Conservation (phyloP, 352 stramenopile species). For the Phytophthora hybrid region DNA sequence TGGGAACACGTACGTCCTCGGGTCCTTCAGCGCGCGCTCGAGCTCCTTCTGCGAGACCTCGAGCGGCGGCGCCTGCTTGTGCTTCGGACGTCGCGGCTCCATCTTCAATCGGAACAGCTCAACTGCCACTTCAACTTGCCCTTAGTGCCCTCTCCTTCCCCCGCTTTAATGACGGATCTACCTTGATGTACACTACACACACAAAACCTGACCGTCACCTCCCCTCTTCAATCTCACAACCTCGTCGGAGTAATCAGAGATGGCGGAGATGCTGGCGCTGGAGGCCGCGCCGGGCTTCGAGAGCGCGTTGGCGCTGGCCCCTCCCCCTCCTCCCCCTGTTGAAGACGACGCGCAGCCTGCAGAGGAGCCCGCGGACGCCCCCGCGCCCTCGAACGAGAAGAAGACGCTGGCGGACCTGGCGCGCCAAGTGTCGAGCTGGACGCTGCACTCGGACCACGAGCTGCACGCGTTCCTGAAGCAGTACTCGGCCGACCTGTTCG, state of each 20-base stretch:
- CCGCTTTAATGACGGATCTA: too few relatives aligned
- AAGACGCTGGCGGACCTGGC: slow-evolving; percentile 61
- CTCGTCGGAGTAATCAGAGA: slow-evolving; percentile 35
- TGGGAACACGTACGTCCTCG: slow-evolving; percentile 43
- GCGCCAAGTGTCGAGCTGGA: slow-evolving; percentile 65
- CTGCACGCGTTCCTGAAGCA: slow-evolving; percentile 73
- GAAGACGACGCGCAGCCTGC: not conserved
- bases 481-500: slow-evolving; percentile 73
- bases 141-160: not conserved
- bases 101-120: slow-evolving; percentile 33
- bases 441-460: slow-evolving; percentile 79
- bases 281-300: slow-evolving; percentile 28
- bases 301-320: slow-evolving; percentile 30
- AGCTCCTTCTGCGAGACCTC: slow-evolving; percentile 52
- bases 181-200: not conserved
- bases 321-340: slow-evolving; percentile 27
- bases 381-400: slow-evolving; percentile 12
- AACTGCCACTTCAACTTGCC: slow-evolving; percentile 19
- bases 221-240: slow-evolving; percentile 30
- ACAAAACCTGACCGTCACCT: not conserved
- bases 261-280: slow-evolving; percentile 47
- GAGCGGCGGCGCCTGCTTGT: slow-evolving; percentile 68
- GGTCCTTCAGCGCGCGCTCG: slow-evolving; percentile 49
- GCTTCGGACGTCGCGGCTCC: slow-evolving; percentile 70
- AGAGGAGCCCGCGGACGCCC: not conserved